A percentile compares a stretch with the other conserved stretches of the same genome.
These are phyloP conservation scores for Chaetomium tenue DNA, from an alignment of 495 filamentous ascomycete genomes.

Conservation along the genomic window DNA sequence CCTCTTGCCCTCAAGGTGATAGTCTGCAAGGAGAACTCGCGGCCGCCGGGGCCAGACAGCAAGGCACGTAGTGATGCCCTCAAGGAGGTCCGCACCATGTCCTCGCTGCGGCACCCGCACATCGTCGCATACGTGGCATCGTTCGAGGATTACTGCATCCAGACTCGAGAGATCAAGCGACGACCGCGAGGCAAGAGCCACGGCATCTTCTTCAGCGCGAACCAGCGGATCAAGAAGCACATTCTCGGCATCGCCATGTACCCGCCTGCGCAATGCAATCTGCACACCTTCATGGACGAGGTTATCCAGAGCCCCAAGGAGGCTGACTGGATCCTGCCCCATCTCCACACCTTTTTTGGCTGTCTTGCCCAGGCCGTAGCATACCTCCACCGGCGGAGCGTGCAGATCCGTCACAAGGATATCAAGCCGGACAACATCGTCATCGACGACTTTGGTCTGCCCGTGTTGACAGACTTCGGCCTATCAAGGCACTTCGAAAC, in stretches of 20 bases:
- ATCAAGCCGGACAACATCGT: constrained; percentile 52
- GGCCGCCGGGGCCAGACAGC: constrained; percentile 34
- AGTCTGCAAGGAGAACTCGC: constrained; percentile 31
- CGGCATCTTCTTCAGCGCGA: constrained; percentile 16
- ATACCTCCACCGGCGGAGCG: constrained; percentile 39
- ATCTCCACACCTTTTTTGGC: constrained; percentile 36
- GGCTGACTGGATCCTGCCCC: constrained; percentile 24
- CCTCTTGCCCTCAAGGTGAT: constrained; percentile 38
- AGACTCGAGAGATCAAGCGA: constrained; percentile 20
- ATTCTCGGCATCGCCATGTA: constrained; percentile 41
- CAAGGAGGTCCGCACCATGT: constrained; percentile 36
- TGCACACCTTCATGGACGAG: constrained; percentile 34
- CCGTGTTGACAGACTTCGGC: constrained; percentile 48
- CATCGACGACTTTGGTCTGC: constrained; percentile 35
- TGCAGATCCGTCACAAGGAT: constrained; percentile 46
- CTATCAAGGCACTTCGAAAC: constrained; percentile 42
- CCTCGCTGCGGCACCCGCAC: constrained; percentile 33
- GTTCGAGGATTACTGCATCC: constrained; percentile 38
- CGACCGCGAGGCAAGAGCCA: constrained; percentile 13
- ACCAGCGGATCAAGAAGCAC: constrained; percentile 33
- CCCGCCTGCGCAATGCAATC: constrained; percentile 34
- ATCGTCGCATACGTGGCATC: constrained; percentile 39
- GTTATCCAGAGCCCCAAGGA: constrained; percentile 18
- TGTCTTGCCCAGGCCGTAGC: constrained; percentile 41
- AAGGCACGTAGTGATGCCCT: constrained; percentile 29